Percentiles rank a stretch among this genome's conserved stretches.
These are phyloP conservation scores for Sugiyamaella smithiae DNA, from an alignment of 805 yeast genomes.

Conservation along the genomic window DNA sequence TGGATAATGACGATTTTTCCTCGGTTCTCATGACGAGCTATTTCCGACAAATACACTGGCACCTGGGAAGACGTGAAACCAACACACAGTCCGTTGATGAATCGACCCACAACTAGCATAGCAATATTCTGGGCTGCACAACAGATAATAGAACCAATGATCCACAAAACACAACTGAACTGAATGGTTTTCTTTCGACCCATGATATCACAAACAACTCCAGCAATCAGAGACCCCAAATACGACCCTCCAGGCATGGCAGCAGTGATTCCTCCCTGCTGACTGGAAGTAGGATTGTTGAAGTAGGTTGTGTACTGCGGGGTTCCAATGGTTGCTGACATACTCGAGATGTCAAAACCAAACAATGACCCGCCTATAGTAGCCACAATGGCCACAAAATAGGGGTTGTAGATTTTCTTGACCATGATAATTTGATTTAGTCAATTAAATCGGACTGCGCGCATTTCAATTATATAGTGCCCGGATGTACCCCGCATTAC, in stretches of 20 bases:
- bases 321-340: conserved; percentile 60
- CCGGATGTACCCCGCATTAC: neutral
- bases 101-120: conserved; percentile 51
- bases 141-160: conserved; percentile 57
- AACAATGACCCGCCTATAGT: conserved; percentile 67
- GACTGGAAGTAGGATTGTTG: conserved; percentile 48
- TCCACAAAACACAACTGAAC: conserved; percentile 53
- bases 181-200: conserved; percentile 59
- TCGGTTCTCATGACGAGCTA: conserved; percentile 56
- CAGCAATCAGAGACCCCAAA: conserved; percentile 60
- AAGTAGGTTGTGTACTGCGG: conserved; percentile 52
- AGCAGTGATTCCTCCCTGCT: conserved; percentile 72
- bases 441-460: no score
- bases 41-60: conserved; percentile 63
- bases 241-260: conserved; percentile 78
- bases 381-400: conserved; percentile 52
- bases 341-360: conserved; percentile 76
- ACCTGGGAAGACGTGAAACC: conserved; percentile 65
- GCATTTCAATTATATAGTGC: no score
- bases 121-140: conserved; percentile 44
- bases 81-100: conserved; percentile 60
- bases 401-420: conserved; percentile 48
- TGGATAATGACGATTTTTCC: conserved; percentile 58
- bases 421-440: no score
- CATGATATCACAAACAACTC: conserved; percentile 44